Percentiles rank a stretch among this genome's conserved stretches.
These are phyloP conservation scores for Dryas drummondii DNA, from an alignment of 306 rosid species.

Conservation along the genomic window DNA sequence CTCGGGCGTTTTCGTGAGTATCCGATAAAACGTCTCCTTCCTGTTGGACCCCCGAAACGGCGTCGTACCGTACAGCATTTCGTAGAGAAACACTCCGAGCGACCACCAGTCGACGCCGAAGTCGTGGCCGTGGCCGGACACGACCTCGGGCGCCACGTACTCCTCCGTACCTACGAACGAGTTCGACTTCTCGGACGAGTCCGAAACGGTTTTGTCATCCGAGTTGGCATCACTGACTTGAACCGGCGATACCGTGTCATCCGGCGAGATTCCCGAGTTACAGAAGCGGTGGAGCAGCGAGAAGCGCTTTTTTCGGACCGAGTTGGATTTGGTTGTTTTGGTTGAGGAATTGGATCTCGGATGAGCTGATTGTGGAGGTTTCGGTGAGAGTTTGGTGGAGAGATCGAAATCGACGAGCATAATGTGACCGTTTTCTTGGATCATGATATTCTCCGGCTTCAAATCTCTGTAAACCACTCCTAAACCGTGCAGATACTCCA, in stretches of 20 bases:
- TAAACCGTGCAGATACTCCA: constrained; percentile 75
- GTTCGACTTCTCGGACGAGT: constrained; percentile 69
- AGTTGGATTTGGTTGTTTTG: constrained; percentile 23
- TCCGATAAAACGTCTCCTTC: constrained; percentile 70
- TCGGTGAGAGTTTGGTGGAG: constrained; percentile 57
- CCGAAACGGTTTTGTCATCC: constrained; percentile 18
- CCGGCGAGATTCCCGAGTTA: constrained; percentile 31
- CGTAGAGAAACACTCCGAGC: constrained; percentile 65
- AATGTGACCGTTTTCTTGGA: constrained; percentile 84
- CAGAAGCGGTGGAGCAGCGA: constrained; percentile 37
- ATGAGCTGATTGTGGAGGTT: constrained; percentile 28
- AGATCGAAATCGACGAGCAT: constrained; percentile 95
- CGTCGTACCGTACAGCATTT: constrained; percentile 70
- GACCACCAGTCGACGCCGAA: constrained; percentile 98
- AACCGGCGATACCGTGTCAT: constrained; percentile 13
- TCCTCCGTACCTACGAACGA: constrained; percentile 97
- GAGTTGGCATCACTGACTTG: neutral
- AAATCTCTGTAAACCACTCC: constrained; percentile 87
- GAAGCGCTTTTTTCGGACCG: constrained; percentile 35
- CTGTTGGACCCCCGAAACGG: constrained; percentile 67
- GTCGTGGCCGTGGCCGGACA: constrained; percentile 66
- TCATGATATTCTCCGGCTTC: constrained; percentile 85
- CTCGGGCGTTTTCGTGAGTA: constrained; percentile 44
- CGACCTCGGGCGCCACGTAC: constrained; percentile 88
- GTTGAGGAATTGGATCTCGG: neutral